A percentile compares a stretch with the other conserved stretches of the same genome.
These are phyloP conservation scores for Papiliotrema fonsecae DNA, from an alignment of 1,284 basidiomycete genomes.

Conservation along the genomic window DNA sequence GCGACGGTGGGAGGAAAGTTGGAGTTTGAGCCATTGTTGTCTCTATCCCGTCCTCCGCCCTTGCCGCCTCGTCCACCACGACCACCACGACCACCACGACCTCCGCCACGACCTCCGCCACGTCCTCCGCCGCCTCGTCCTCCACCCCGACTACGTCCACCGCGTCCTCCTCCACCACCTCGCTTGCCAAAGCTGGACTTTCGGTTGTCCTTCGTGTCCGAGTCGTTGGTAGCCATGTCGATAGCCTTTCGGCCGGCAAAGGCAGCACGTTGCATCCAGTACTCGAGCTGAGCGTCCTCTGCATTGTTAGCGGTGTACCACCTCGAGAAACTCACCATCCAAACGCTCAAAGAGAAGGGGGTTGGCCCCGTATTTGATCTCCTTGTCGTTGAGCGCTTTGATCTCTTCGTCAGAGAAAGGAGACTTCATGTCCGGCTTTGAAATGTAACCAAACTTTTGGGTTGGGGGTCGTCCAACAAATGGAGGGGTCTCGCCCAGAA, in stretches of 20 bases:
- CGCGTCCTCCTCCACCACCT: slow-evolving; percentile 28
- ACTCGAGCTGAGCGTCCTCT: slow-evolving; percentile 65
- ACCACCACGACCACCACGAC: slow-evolving; percentile 36
- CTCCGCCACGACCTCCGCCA: slow-evolving; percentile 24
- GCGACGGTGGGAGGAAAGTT: slow-evolving; percentile 4
- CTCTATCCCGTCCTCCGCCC: slow-evolving; percentile 11
- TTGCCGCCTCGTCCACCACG: slow-evolving; percentile 35
- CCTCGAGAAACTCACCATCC: slow-evolving; percentile 20
- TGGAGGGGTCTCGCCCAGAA: slow-evolving; percentile 3
- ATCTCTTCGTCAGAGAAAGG: slow-evolving; percentile 50
- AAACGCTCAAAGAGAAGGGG: slow-evolving; percentile 39
- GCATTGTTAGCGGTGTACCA: slow-evolving; percentile 2
- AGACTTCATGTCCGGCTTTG: slow-evolving; percentile 44
- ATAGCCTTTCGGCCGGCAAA: slow-evolving; percentile 51
- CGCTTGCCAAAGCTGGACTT: slow-evolving; percentile 27
- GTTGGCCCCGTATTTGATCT: slow-evolving; percentile 48
- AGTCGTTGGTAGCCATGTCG: slow-evolving; percentile 60
- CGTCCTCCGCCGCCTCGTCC: slow-evolving; percentile 44
- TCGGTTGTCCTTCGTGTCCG: slow-evolving; percentile 60
- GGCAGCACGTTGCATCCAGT: slow-evolving; percentile 67
- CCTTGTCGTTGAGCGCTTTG: slow-evolving; percentile 46
- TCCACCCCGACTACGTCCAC: too few species aligned
- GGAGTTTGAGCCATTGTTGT: slow-evolving; percentile 6
- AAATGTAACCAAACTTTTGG: slow-evolving; percentile 46
- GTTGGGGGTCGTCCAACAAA: slow-evolving; percentile 27